Conservation (phyloP, 2,329 filamentous ascomycete genomes). For the Lithohypha guttulata region DNA sequence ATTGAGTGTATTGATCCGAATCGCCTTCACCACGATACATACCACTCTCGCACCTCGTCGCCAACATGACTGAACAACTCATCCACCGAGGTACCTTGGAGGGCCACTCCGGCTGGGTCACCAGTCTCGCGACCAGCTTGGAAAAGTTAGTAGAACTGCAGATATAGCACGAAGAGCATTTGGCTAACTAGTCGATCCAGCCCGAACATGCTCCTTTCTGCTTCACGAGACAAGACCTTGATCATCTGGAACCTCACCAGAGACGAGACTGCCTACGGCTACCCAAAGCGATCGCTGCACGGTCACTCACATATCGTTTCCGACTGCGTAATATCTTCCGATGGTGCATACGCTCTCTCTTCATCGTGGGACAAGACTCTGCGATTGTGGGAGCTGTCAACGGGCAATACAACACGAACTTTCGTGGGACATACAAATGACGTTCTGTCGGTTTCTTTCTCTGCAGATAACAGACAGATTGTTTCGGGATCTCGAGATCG, state of each 20-base stretch:
- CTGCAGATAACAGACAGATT: slow-evolving; percentile 99
- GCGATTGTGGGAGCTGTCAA: slow-evolving; percentile 97
- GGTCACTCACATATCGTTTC: slow-evolving; percentile 99
- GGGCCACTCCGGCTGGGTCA: slow-evolving; percentile 99
- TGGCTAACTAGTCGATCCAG: slow-evolving; percentile 32
- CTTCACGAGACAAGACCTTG: slow-evolving; percentile 92
- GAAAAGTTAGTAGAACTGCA: slow-evolving; percentile 63
- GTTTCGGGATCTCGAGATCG: slow-evolving; percentile 97
- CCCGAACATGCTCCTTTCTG: slow-evolving; percentile 99
- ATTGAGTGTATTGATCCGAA: neutral
- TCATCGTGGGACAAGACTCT: slow-evolving; percentile 99
- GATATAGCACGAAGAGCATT: slow-evolving; percentile 14
- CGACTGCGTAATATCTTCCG: slow-evolving; percentile 99
- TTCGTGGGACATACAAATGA: slow-evolving; percentile 99
- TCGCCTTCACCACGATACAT: neutral
- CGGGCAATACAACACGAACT: slow-evolving; percentile 90
- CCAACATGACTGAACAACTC: slow-evolving; percentile 76
- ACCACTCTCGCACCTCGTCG: slow-evolving; percentile 3
- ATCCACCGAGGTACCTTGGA: slow-evolving; percentile 94
- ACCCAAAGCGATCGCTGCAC: slow-evolving; percentile 97
- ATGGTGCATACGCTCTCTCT: slow-evolving; percentile 97
- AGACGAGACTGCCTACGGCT: slow-evolving; percentile 95
- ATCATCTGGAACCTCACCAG: slow-evolving; percentile 99
- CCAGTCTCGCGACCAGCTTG: slow-evolving; percentile 93
- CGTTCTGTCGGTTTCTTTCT: slow-evolving; percentile 99